phyloP scores from a whole-genome alignment of 208 protist species.

The Trypanosoma rangeli region DNA sequence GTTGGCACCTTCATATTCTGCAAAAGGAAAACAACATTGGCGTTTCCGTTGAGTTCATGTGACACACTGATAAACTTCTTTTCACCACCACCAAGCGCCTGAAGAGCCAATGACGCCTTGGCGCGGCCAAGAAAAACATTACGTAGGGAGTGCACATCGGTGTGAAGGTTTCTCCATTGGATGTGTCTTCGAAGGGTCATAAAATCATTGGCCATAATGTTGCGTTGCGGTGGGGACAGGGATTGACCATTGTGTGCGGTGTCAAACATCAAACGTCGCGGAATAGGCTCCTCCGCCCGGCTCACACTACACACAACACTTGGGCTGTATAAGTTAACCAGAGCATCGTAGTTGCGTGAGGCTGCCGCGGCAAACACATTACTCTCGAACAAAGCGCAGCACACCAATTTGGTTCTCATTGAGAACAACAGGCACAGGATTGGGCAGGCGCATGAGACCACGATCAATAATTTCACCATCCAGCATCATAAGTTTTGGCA shows the following conservation, averaged over 20 bases:
- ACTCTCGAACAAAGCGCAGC: conserved; percentile 42
- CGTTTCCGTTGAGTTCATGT: conserved; percentile 64
- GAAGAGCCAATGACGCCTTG: conserved; percentile 45
- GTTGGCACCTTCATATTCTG: conserved; percentile 55
- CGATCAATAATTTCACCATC: conserved; percentile 57
- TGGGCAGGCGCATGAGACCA: conserved; percentile 55
- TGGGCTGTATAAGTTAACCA: conserved; percentile 23
- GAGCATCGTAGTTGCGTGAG: conserved; percentile 23
- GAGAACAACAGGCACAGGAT: conserved; percentile 42
- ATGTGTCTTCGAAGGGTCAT: conserved; percentile 37
- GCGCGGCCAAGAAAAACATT: conserved; percentile 47
- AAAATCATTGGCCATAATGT: conserved; percentile 58
- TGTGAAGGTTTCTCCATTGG: conserved; percentile 67
- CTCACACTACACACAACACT: conserved; percentile 42
- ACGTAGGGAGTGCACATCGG: conserved; percentile 45
- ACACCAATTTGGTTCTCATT: conserved; percentile 27
- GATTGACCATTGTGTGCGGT: conserved; percentile 44
- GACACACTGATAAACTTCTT: conserved; percentile 37
- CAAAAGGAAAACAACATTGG: conserved; percentile 61
- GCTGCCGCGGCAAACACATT: conserved; percentile 32
- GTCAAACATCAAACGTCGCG: conserved; percentile 48
- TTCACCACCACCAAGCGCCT: conserved; percentile 46
- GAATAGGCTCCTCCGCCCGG: conserved; percentile 54
- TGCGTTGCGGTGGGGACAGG: conserved; percentile 50
- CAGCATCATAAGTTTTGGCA: conserved; percentile 63